Conservation (phyloP, 352 stramenopile genomes). For the Globisporangium cederbergense region DNA sequence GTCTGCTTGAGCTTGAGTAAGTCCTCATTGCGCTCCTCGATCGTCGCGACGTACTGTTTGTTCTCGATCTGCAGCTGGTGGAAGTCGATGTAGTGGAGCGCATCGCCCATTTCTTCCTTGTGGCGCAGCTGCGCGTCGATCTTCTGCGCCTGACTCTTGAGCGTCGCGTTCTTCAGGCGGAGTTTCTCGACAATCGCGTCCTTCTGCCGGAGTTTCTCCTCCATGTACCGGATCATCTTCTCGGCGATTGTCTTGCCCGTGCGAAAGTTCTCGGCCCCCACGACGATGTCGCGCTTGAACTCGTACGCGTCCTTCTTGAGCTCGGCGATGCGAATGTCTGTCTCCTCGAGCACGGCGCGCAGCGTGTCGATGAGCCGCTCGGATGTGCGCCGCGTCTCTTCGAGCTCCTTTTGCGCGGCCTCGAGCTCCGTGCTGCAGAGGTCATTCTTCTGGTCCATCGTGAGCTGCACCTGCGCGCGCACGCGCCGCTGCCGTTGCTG, state of each 20-base stretch:
- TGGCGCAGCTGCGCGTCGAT: slow-evolving; percentile 89
- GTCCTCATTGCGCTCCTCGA: slow-evolving; percentile 94
- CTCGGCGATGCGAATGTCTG: slow-evolving; percentile 92
- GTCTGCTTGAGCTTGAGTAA: slow-evolving; percentile 90
- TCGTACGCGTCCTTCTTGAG: slow-evolving; percentile 96
- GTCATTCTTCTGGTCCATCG: slow-evolving; percentile 93
- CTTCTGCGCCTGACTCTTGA: slow-evolving; percentile 92
- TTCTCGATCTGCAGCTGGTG: slow-evolving; percentile 96
- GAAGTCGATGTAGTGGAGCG: slow-evolving; percentile 96
- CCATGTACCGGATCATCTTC: slow-evolving; percentile 94
- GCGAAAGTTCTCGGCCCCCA: slow-evolving; percentile 92
- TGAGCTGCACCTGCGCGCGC: slow-evolving; percentile 67
- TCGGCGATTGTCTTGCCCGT: slow-evolving; percentile 92
- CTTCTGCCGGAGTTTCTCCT: slow-evolving; percentile 92
- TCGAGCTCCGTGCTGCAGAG: slow-evolving; percentile 87
- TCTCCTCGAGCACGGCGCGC: slow-evolving; percentile 90
- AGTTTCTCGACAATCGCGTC: slow-evolving; percentile 93
- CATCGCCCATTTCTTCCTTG: slow-evolving; percentile 95
- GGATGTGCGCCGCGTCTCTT: slow-evolving; percentile 87
- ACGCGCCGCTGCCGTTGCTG: slow-evolving; percentile 40
- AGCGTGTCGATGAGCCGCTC: slow-evolving; percentile 94
- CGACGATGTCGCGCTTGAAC: slow-evolving; percentile 95
- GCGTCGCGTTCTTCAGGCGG: slow-evolving; percentile 90
- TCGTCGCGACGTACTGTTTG: slow-evolving; percentile 94
- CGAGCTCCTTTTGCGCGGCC: slow-evolving; percentile 82